Evolutionary conservation across 345 rosid species (phyloP).

Genomic region (Jatropha curcas): DNA sequence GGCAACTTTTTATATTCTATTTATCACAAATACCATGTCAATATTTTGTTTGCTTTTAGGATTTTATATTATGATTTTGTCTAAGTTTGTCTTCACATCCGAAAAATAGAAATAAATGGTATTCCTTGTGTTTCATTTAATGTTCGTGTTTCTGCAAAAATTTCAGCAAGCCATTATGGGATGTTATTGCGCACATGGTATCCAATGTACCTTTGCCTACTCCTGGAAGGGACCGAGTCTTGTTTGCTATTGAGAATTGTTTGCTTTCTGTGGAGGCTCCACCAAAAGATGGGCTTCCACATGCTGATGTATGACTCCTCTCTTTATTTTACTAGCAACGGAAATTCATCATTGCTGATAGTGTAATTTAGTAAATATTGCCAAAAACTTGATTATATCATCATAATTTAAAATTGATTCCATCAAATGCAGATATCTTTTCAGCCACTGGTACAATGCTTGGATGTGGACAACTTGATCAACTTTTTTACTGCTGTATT

Average conservation of each 20-base stretch:
- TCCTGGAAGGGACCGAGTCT: conserved; percentile 87
- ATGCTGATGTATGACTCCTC: conserved; percentile 68
- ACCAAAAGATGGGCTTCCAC: conserved; percentile 86
- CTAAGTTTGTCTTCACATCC: neutral
- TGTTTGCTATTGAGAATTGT: conserved; percentile 86
- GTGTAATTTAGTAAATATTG: conserved; percentile 1
- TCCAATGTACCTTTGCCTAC: conserved; percentile 89
- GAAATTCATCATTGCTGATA: conserved; percentile 14
- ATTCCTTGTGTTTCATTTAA: conserved; percentile 26
- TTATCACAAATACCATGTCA: neutral
- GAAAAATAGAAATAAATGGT: conserved; percentile 3
- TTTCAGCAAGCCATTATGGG: conserved; percentile 98
- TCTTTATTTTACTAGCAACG: conserved; percentile 14
- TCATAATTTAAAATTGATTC: conserved; percentile 7
- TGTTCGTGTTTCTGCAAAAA: conserved; percentile 32
- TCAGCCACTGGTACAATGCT: conserved; percentile 92
- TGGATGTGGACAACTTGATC: conserved; percentile 93
- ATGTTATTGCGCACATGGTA: conserved; percentile 66
- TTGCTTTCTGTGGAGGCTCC: conserved; percentile 92
- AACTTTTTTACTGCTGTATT: conserved; percentile 85
- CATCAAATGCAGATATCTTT: conserved; percentile 76
- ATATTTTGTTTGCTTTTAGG: neutral
- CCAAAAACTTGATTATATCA: neutral
- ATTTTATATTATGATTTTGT: neutral
- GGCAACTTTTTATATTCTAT: neutral